Evolutionary conservation across 1,139 yeast species (phyloP), one percentile per base, ranked within the genome.

Genomic region (Candida sp.): DNA sequence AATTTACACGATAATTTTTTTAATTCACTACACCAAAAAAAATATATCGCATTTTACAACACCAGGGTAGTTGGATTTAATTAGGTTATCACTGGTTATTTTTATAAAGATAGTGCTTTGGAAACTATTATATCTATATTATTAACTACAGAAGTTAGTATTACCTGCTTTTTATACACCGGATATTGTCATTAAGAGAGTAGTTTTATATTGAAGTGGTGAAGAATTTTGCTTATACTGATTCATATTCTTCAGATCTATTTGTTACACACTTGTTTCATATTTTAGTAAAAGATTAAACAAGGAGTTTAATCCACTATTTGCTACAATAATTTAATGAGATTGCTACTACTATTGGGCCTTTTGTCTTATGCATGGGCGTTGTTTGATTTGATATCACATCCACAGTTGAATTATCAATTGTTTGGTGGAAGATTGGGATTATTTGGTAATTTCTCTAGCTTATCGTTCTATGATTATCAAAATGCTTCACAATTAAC

Each of bases 381-480:
- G 5, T 35, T 44, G 9, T 53, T 55, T 43, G 45, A 49, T 41
- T 40, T 43, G 12, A 42, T 59, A 8, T 15, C 41, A 8, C 69
- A 55, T 25, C 78, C 78, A 3, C 53, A 49, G 6, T 50, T 74
- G 23, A 56, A 68, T 43, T 71, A 63, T 45, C 45, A 52, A 22
- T 51, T 54, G 36, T 45, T 70, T 34, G 76, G 81, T 30, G 64
- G 68, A 15, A 56, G 69, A 45, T 64, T 88, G 40, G 83, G 85
- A 4, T 53, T 87, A 15, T 73, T 86, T 41, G 97, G 96, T 7
- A 66, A 73, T 35, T 85, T 80, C 53, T 77, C 79, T 46, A 81
- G 84, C n/a, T 58, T 85, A 25, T 77, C 93, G 1, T 68, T 73
- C 42, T 84, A 84, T 61, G 56, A 70, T 33, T 81, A 75, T 52